These are phyloP conservation scores for Ramichloridium luteum DNA, from an alignment of 2,329 filamentous ascomycete species.

Conservation along the genomic window DNA sequence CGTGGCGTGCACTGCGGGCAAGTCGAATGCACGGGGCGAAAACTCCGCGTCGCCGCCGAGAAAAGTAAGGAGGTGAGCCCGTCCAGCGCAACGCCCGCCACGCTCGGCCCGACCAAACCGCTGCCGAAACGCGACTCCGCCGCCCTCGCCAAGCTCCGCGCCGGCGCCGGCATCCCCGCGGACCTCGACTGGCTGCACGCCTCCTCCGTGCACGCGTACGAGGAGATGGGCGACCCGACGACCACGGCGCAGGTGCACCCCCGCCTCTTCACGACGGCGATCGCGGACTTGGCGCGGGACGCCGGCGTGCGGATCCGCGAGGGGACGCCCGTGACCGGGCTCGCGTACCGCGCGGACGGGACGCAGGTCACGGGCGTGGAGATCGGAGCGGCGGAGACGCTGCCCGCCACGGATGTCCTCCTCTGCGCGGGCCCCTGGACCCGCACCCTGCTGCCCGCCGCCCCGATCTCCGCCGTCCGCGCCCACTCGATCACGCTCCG, in stretches of 20 bases:
- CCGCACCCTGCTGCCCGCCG: constrained; percentile 36
- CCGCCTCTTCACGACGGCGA: constrained; percentile 74
- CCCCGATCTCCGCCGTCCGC: constrained; percentile 48
- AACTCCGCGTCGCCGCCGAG: constrained; percentile 21
- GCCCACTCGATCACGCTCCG: constrained; percentile 52
- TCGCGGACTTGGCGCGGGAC: constrained; percentile 62
- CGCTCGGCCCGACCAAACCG: constrained; percentile 31
- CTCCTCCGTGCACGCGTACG: constrained; percentile 55
- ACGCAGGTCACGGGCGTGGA: constrained; percentile 40
- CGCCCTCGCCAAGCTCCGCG: constrained; percentile 39
- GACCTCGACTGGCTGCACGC: constrained; percentile 77
- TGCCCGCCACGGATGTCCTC: constrained; percentile 46
- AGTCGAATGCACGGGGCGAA: constrained; percentile 40
- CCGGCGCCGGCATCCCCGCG: constrained; percentile 53
- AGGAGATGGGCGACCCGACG: constrained; percentile 67
- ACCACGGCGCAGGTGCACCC: constrained; percentile 93
- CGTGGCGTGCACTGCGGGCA: constrained; percentile 64
- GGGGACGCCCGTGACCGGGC: constrained; percentile 52
- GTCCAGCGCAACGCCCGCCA: constrained; percentile 20
- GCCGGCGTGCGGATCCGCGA: constrained; percentile 47
- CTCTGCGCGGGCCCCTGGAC: constrained; percentile 54
- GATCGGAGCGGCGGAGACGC: constrained; percentile 31
- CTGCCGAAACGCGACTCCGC: constrained; percentile 43
- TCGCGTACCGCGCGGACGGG: constrained; percentile 40
- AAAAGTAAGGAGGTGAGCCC: constrained; percentile 18